Evolutionary conservation across 2,329 filamentous ascomycete species (phyloP), one percentile per base, ranked within the genome.

Genomic region (Pseudopyrenochaeta lycopersici): DNA sequence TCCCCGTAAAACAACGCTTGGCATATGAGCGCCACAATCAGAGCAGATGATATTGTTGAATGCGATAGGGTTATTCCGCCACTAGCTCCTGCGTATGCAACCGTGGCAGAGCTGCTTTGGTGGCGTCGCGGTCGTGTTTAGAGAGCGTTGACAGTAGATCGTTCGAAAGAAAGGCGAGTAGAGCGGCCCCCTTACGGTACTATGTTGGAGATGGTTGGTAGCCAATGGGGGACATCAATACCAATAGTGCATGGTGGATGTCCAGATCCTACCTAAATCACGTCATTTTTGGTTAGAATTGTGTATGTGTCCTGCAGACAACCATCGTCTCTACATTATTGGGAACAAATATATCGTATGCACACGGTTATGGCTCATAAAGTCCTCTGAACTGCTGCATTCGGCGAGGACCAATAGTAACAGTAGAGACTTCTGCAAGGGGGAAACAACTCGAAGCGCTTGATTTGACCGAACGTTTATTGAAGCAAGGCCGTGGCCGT

Each of bases 1-100:
- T 21, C 53, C 58, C 66, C 66, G 61, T 59, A 63, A 55, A 63
- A 48, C 54, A 46, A 20, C 11, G 40, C 54, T 61, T 62, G 56
- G 60, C 60, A 39, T 6, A 9, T 10, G n/a, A 39, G 30, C 61
- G 58, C 61, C 61, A 64, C 53, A 62, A 54, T 59, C 36, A 21
- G 18, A 10, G 10, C 36, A 18, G 36, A 23, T 14, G 18, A 39
- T 39, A 20, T 39, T 18, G 36, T 21, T 21, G 36, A 23, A 23
- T 27, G n/a, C 35, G 35, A 20, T 38, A 21, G 35, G 20, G 23
- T 27, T 27, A 6, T 36, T 30, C 30, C 39, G 44, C 56, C 41
- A 56, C 38, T 46, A 27, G 38, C 15, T 29, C 18, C 17, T 11
- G 29, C n/a, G 36, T 17, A 23, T 14, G 40, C 15, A 31, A n/a